A percentile compares a stretch with the other conserved stretches of the same genome.
These are phyloP conservation scores for Trichocladium uniseriatum DNA, from an alignment of 495 filamentous ascomycete genomes.

Conservation along the genomic window DNA sequence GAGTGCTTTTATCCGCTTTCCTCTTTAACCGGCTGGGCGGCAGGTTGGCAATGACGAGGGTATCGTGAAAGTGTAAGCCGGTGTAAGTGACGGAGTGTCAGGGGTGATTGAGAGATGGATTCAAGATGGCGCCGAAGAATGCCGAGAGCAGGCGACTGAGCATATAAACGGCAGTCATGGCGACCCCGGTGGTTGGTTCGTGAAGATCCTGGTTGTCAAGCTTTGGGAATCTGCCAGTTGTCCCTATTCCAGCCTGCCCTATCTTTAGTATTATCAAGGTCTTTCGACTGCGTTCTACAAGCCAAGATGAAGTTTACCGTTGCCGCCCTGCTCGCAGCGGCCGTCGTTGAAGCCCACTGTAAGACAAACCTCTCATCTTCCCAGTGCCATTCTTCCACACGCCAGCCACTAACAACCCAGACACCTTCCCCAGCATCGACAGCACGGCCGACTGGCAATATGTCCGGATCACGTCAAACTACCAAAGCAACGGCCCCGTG, in stretches of 20 bases:
- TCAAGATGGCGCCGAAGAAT: too few species aligned
- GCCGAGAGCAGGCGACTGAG: too few species aligned
- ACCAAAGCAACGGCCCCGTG: conserved; percentile 44
- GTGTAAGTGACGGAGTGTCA: too few species aligned
- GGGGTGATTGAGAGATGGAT: too few species aligned
- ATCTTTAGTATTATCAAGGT: too few species aligned
- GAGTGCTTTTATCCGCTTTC: not conserved
- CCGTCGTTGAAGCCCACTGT: conserved; percentile 37
- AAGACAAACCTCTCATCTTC: not conserved
- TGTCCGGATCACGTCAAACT: conserved; percentile 41
- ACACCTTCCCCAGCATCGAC: conserved; percentile 26
- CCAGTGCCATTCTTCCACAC: not conserved
- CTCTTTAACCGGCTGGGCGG: not conserved
- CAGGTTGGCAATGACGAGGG: conserved; percentile 1
- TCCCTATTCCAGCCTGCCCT: too few species aligned
- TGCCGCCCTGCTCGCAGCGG: conserved; percentile 25
- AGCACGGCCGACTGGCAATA: conserved; percentile 38
- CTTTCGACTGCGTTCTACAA: not conserved
- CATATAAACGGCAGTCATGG: too few species aligned
- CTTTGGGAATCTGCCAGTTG: too few species aligned
- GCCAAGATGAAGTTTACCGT: conserved; percentile 30
- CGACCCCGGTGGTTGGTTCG: too few species aligned
- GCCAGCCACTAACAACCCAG: conserved; percentile 8
- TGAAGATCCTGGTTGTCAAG: too few species aligned
- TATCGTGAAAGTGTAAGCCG: too few species aligned